A percentile compares a stretch with the other conserved stretches of the same genome.
Conservation (phyloP, 2,329 filamentous ascomycete species). For the Lasiodiplodia sp. region DNA sequence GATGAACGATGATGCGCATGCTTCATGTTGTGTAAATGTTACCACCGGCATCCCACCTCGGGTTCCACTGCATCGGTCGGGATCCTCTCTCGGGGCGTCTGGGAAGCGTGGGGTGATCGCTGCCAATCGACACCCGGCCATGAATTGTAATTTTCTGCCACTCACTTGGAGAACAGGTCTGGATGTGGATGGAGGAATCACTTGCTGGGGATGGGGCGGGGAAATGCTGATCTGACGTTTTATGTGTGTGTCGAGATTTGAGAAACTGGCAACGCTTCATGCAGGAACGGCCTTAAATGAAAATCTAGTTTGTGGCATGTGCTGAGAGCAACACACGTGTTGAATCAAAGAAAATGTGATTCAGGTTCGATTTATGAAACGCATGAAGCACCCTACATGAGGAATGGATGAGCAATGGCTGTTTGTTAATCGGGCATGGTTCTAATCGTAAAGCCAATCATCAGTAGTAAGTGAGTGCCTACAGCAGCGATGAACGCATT, state of each 20-base stretch:
- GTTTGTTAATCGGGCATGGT: background rate
- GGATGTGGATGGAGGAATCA: background rate
- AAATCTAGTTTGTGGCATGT: background rate
- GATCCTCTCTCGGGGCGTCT: background rate
- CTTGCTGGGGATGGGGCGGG: background rate
- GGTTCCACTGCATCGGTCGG: conserved; percentile 10
- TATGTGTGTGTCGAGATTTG: background rate
- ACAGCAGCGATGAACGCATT: conserved; percentile 2
- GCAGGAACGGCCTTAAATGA: conserved; percentile 19
- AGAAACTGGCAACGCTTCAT: background rate
- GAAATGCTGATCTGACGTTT: conserved; percentile 6
- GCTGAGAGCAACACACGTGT: background rate
- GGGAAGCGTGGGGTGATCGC: background rate
- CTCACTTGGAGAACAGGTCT: background rate
- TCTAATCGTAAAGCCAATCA: background rate
- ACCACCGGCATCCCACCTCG: background rate
- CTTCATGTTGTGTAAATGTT: background rate
- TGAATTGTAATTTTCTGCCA: background rate
- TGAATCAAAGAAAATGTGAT: background rate
- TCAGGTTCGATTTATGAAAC: conserved; percentile 10
- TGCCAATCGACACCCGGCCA: background rate
- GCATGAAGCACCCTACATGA: background rate
- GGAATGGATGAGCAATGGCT: background rate
- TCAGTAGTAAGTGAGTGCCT: background rate
- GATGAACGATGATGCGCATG: conserved; percentile 18